Evolutionary conservation across 805 yeast species (phyloP).

Genomic region (Yamadazyma akitaensis): DNA sequence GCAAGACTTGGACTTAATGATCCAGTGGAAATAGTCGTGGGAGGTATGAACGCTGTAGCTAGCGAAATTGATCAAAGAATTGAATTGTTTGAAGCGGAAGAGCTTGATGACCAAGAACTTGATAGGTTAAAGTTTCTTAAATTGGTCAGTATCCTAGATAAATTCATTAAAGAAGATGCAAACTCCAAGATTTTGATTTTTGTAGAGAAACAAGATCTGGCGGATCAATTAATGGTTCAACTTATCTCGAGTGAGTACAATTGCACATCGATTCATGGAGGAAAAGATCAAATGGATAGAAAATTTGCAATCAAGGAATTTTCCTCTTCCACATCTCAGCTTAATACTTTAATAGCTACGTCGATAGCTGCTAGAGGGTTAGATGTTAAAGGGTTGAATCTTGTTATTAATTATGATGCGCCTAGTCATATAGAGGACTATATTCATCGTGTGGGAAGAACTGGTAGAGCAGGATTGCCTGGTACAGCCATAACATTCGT

Average conservation of each 20-base stretch:
- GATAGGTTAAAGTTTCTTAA: conserved; percentile 46
- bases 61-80: conserved; percentile 74
- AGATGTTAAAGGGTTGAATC: conserved; percentile 80
- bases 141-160: conserved; percentile 54
- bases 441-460: conserved; percentile 93
- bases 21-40: conserved; percentile 77
- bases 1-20: conserved; percentile 61
- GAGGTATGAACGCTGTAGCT: conserved; percentile 77
- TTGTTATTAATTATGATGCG: conserved; percentile 71
- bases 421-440: conserved; percentile 93
- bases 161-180: conserved; percentile 26
- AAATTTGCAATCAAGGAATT: conserved; percentile 71
- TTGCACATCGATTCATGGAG: conserved; percentile 82
- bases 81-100: conserved; percentile 48
- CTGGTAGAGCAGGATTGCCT: conserved; percentile 83
- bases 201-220: conserved; percentile 83
- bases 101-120: conserved; percentile 41
- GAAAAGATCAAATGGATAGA: conserved; percentile 82
- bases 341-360: conserved; percentile 77
- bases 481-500: conserved; percentile 69
- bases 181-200: conserved; percentile 67
- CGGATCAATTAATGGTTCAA: conserved; percentile 64
- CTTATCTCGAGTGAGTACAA: conserved; percentile 52
- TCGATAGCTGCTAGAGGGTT: conserved; percentile 94
- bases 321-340: conserved; percentile 46